A percentile compares a stretch with the other conserved stretches of the same genome.
phyloP scores from a whole-genome alignment of 2,329 filamentous ascomycete species.

The Emericellopsis cladophorae region DNA sequence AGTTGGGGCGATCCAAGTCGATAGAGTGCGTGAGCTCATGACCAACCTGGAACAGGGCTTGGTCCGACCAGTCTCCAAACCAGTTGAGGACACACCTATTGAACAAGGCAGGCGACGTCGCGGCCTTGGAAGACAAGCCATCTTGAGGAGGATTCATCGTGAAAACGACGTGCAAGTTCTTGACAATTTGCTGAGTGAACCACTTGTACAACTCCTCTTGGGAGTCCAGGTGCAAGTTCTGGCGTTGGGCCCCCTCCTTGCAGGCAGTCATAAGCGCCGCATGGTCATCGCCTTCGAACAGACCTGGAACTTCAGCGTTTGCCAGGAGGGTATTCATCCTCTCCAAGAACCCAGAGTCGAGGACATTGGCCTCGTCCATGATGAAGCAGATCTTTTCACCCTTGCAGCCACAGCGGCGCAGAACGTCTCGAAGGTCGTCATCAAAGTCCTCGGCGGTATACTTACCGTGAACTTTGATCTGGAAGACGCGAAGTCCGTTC shows the following conservation, averaged over 20 bases:
- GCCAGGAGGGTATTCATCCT: slow-evolving; percentile 98
- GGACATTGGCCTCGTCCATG: slow-evolving; percentile 98
- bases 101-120: slow-evolving; percentile 95
- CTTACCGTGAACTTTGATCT: slow-evolving; percentile 98
- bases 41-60: slow-evolving; percentile 94
- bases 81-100: slow-evolving; percentile 99
- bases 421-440: slow-evolving; percentile 86
- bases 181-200: slow-evolving; percentile 99
- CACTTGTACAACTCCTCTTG: slow-evolving; percentile 99
- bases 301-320: slow-evolving; percentile 96
- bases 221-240: slow-evolving; percentile 88
- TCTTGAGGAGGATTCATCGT: slow-evolving; percentile 99
- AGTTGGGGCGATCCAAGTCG: slow-evolving; percentile 81
- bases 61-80: slow-evolving; percentile 99
- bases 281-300: slow-evolving; percentile 98
- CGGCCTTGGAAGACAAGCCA: slow-evolving; percentile 87
- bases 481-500: slow-evolving; percentile 97
- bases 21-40: slow-evolving; percentile 93
- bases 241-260: slow-evolving; percentile 93
- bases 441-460: slow-evolving; percentile 99
- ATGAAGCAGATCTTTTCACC: slow-evolving; percentile 99
- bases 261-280: slow-evolving; percentile 98
- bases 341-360: slow-evolving; percentile 97
- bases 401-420: slow-evolving; percentile 90
- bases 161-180: slow-evolving; percentile 97